A percentile compares a stretch with the other conserved stretches of the same genome.
These are phyloP conservation scores for Gracilaria domingensis DNA, from an alignment of 23 red algal species.

Conservation along the genomic window DNA sequence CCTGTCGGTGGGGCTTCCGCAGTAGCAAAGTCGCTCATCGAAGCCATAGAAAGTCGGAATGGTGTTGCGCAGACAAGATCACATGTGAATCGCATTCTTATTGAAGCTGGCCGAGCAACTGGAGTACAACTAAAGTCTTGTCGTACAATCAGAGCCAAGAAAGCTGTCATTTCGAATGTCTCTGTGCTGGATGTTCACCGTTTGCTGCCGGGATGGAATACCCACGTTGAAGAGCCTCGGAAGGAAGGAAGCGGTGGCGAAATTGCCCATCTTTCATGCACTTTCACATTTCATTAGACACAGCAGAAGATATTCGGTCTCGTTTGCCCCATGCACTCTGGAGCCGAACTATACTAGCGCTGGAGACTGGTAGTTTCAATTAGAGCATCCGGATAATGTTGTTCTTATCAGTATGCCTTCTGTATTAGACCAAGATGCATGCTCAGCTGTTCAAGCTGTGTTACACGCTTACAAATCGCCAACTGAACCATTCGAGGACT, in stretches of 20 bases:
- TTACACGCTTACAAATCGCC: conserved; percentile 91
- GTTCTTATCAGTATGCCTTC: conserved; percentile 80
- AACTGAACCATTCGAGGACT: conserved; percentile 81
- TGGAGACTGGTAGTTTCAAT: conserved; percentile 47
- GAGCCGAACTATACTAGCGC: conserved; percentile 73
- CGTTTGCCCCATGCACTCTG: conserved; percentile 34
- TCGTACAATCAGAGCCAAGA: background rate
- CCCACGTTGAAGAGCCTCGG: background rate
- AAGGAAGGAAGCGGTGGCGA: background rate
- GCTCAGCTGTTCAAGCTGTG: conserved; percentile 67
- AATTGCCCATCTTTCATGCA: conserved; percentile 82
- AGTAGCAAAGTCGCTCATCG: conserved; percentile 69
- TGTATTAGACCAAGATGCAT: conserved; percentile 60
- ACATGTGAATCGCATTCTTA: conserved; percentile 36
- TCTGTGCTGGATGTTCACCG: conserved; percentile 6
- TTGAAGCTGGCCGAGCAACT: conserved; percentile 37
- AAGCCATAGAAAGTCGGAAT: conserved; percentile 46
- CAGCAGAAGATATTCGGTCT: conserved; percentile 32
- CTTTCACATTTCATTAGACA: conserved; percentile 67
- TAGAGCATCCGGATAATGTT: conserved; percentile 75
- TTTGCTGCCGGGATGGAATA: conserved; percentile 24
- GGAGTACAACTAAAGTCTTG: conserved; percentile 51
- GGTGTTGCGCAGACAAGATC: conserved; percentile 28
- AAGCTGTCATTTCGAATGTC: conserved; percentile 47
- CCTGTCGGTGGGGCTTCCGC: conserved; percentile 79